Base-by-base conservation (phyloP, 257 asterid species). In the Oldenlandia corymbosa region DNA sequence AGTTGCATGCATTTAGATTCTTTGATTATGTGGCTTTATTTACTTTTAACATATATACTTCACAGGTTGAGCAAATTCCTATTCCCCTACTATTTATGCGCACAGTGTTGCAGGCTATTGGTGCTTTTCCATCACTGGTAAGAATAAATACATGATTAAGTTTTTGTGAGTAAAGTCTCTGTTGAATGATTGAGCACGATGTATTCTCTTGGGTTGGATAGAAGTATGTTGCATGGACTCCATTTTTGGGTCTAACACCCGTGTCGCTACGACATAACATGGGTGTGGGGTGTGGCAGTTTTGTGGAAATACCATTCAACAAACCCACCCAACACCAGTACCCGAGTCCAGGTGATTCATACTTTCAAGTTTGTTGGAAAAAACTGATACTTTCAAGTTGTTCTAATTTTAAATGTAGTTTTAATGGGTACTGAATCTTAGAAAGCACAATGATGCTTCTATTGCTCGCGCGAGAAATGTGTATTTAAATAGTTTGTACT, bases 41-140 rank as follows among this genome's bases (percentile, higher is more conserved):
- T 46, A 48, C 64, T 20, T n/a, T n/a, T 61, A 42, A 53, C 10
- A 62, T 58, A 31, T 58, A 50, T 26, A n/a, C n/a, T 63, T 31
- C 84, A 81, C 89, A 92, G 99, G 99, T 93, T 50, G 97, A 85
- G 78, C 99, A 93, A 80, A 93, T 81, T 77, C 99, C 99, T 73
- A 95, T 86, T 53, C 97, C 99, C 42, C 68, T 93, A 69, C 77
- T 93, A 63, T 93, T 93, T 75, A 93, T 93, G 99, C 94, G 99
- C 58, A 90, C 99, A 16, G 99, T 93, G 73, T 70, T 93, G 80
- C 99, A 90, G 79, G 96, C 99, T 28, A 76, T 93, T 45, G 97
- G 96, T 47, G 96, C 95, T 65, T 93, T 90, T 80, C 97, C 99
- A 61, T 76, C 95, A 47, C 75, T 93, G 96, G 99, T 92, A 83